Conservation (phyloP, 495 filamentous ascomycete genomes). For the Amorphotheca resinae region DNA sequence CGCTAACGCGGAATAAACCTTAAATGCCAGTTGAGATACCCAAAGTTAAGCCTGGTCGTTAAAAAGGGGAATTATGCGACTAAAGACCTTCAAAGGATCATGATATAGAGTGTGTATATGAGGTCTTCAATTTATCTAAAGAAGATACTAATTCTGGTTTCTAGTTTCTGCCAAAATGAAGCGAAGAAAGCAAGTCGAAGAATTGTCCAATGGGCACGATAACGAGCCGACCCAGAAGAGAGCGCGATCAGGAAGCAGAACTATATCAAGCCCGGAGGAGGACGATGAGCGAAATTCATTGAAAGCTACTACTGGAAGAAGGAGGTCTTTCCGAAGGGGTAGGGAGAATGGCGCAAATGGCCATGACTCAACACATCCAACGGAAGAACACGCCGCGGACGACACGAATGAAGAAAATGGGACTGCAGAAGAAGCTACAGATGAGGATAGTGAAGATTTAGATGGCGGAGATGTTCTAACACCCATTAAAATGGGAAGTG, state of each 20-base stretch:
- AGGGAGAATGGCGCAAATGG: background rate
- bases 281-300: background rate
- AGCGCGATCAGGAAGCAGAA: conserved; percentile 1
- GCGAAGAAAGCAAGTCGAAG: conserved; percentile 8
- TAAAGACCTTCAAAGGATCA: too few species aligned
- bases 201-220: background rate
- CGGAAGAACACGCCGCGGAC: background rate
- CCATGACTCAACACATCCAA: background rate
- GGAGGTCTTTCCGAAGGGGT: background rate
- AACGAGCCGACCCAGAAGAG: conserved; percentile 3
- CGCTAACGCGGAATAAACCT: conserved; percentile 8
- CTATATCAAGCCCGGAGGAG: background rate
- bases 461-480: background rate
- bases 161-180: conserved; percentile 19
- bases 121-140: too few species aligned
- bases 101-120: too few species aligned
- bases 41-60: too few species aligned
- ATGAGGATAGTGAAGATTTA: background rate
- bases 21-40: too few species aligned
- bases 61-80: too few species aligned
- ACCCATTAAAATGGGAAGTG: conserved; percentile 1
- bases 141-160: too few species aligned
- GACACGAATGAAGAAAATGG: conserved; percentile 1
- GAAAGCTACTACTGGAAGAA: background rate
- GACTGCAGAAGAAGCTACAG: background rate